Evolutionary conservation across 495 filamentous ascomycete genomes (phyloP).

Genomic region (Niebla homalea): DNA sequence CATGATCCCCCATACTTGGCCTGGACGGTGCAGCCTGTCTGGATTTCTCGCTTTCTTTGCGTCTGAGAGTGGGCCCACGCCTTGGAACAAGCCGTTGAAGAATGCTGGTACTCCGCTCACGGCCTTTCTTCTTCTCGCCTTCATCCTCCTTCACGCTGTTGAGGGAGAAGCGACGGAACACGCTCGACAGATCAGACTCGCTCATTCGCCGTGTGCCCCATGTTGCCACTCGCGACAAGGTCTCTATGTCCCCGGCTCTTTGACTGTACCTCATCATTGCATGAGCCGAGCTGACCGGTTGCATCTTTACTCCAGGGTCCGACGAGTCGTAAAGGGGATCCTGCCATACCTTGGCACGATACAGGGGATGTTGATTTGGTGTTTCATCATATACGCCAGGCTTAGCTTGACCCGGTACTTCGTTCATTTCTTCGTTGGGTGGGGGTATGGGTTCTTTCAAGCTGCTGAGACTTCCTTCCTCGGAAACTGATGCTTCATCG

Average conservation of each 20-base stretch:
- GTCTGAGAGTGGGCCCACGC: conserved; percentile 38
- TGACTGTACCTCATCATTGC: conserved; percentile 34
- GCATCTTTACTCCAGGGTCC: conserved; percentile 23
- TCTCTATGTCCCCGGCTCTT: conserved; percentile 32
- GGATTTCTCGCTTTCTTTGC: conserved; percentile 29
- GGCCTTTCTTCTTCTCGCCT: conserved; percentile 24
- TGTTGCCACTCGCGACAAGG: conserved; percentile 51
- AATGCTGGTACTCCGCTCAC: conserved; percentile 29
- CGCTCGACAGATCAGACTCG: conserved; percentile 46
- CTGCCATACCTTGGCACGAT: conserved; percentile 31
- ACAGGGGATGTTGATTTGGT: conserved; percentile 21
- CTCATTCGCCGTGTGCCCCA: conserved; percentile 57
- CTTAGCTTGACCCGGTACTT: conserved; percentile 18
- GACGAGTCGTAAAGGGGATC: conserved; percentile 24
- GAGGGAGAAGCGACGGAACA: conserved; percentile 39
- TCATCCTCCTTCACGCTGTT: conserved; percentile 39
- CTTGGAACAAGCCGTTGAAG: conserved; percentile 41
- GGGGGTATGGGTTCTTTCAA: conserved; percentile 22
- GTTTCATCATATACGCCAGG: conserved; percentile 12
- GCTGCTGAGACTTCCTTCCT: conserved; percentile 17
- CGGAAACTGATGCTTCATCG: conserved; percentile 22
- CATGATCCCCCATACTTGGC: conserved; percentile 20
- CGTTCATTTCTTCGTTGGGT: conserved; percentile 21
- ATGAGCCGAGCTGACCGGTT: conserved; percentile 31
- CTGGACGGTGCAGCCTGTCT: conserved; percentile 18